Percentiles rank a stretch among this genome's conserved stretches.
Evolutionary conservation across 768 basidiomycete species (phyloP).

Genomic region (Leccinellum luteum): DNA sequence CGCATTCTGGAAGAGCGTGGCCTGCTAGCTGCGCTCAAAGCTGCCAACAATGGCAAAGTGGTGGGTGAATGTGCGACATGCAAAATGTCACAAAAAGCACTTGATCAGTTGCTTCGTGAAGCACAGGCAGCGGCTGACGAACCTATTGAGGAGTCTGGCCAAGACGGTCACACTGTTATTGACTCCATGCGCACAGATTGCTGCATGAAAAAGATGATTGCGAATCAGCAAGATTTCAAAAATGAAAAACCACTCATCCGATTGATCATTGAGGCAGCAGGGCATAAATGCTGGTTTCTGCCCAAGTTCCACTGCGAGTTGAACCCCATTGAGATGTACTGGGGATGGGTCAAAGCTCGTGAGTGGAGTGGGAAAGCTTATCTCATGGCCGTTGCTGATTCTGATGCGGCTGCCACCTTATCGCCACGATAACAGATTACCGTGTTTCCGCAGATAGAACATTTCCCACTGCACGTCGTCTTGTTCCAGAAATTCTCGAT

Average conservation of each 20-base stretch:
- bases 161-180: not conserved
- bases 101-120: not conserved
- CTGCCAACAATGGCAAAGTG: not conserved
- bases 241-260: conserved; percentile 24
- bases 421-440: not conserved
- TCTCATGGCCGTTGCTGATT: not conserved
- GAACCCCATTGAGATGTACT: conserved; percentile 5
- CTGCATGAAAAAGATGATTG: conserved; percentile 28
- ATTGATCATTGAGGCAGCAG: conserved; percentile 16
- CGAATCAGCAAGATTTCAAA: conserved; percentile 29
- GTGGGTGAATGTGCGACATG: not conserved
- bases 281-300: conserved; percentile 31
- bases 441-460: not conserved
- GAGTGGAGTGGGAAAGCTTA: not conserved
- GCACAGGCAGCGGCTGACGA: not conserved
- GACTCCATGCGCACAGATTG: conserved; percentile 27
- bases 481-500: not conserved
- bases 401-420: not conserved
- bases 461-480: not conserved
- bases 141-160: not conserved
- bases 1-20: conserved; percentile 26
- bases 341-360: conserved; percentile 1
- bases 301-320: conserved; percentile 6
- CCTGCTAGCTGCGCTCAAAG: not conserved
- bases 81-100: not conserved